phyloP scores from a whole-genome alignment of 2,329 filamentous ascomycete species.

The Thelonectria blattea region DNA sequence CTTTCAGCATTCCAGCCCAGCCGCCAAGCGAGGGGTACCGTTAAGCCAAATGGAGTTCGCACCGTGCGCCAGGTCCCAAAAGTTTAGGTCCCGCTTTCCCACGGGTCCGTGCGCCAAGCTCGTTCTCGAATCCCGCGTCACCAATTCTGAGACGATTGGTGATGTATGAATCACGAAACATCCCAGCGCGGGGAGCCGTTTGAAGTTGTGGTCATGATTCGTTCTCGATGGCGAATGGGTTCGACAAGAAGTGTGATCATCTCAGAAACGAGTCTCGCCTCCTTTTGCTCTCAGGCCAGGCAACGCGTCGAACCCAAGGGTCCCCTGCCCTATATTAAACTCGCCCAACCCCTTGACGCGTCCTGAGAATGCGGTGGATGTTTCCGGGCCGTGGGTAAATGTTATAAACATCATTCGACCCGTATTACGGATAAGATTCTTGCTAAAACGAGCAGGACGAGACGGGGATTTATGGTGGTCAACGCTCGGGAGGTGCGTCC shows the following conservation, averaged over 20 bases:
- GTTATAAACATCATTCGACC: not conserved
- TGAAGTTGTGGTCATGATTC: too few species aligned
- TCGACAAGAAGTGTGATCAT: too few species aligned
- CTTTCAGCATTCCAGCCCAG: not conserved
- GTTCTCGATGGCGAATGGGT: too few species aligned
- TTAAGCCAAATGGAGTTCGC: not conserved
- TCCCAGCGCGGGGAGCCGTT: too few species aligned
- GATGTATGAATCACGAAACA: not conserved
- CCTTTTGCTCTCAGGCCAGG: not conserved
- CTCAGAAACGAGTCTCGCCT: too few species aligned
- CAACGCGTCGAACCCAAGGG: constrained; percentile 6
- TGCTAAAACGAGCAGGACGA: not conserved
- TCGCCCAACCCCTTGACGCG: constrained; percentile 6
- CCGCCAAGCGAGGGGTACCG: not conserved
- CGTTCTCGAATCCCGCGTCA: not conserved
- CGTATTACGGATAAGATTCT: not conserved
- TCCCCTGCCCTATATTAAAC: not conserved
- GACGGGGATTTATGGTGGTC: not conserved
- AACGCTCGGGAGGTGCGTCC: too few species aligned
- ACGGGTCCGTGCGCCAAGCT: not conserved
- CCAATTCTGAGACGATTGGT: not conserved
- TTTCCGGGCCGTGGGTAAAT: not conserved
- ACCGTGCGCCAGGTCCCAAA: not conserved
- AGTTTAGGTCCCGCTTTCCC: too few species aligned
- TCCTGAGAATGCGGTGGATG: not conserved